Percentiles rank a stretch among this genome's conserved stretches.
Evolutionary conservation across 495 filamentous ascomycete species (phyloP).

Genomic region (Cetradonia linearis): DNA sequence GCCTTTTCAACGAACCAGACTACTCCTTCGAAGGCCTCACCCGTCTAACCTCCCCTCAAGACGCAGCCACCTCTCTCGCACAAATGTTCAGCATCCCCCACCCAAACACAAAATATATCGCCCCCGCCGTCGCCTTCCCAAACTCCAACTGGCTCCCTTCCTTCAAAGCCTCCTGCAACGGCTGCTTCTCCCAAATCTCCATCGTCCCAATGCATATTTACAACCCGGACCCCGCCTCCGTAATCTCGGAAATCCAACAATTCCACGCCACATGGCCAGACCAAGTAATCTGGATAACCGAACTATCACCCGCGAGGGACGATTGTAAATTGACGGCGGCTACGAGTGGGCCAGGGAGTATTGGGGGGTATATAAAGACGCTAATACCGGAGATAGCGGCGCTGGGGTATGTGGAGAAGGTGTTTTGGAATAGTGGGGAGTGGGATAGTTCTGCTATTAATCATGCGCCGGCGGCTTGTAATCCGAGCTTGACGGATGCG

Average conservation of each 20-base stretch:
- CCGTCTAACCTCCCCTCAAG: constrained; percentile 9
- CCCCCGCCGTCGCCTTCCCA: constrained; percentile 17
- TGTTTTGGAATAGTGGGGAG: constrained; percentile 26
- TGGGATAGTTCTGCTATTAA: not conserved
- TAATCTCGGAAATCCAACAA: constrained; percentile 11
- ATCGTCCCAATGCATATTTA: constrained; percentile 23
- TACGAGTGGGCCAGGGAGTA: not conserved
- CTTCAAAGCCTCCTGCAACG: constrained; percentile 20
- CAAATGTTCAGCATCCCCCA: constrained; percentile 6
- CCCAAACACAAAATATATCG: constrained; percentile 18
- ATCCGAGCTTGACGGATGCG: constrained; percentile 23
- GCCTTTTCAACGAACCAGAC: constrained; percentile 26
- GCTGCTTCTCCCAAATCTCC: constrained; percentile 21
- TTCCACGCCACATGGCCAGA: constrained; percentile 17
- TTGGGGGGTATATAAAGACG: constrained; percentile 16
- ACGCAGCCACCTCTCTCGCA: constrained; percentile 11
- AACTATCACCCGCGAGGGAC: constrained; percentile 17
- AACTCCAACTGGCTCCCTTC: constrained; percentile 16
- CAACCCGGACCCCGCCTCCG: constrained; percentile 4
- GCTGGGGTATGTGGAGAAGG: constrained; percentile 23
- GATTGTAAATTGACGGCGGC: constrained; percentile 10
- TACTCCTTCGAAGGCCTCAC: constrained; percentile 18
- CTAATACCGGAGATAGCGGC: constrained; percentile 13
- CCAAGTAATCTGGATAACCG: constrained; percentile 26
- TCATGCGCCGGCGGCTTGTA: constrained; percentile 11